Percentiles rank a stretch among this genome's conserved stretches.
phyloP scores from a whole-genome alignment of 768 basidiomycete species.

The Terana coerulea region DNA sequence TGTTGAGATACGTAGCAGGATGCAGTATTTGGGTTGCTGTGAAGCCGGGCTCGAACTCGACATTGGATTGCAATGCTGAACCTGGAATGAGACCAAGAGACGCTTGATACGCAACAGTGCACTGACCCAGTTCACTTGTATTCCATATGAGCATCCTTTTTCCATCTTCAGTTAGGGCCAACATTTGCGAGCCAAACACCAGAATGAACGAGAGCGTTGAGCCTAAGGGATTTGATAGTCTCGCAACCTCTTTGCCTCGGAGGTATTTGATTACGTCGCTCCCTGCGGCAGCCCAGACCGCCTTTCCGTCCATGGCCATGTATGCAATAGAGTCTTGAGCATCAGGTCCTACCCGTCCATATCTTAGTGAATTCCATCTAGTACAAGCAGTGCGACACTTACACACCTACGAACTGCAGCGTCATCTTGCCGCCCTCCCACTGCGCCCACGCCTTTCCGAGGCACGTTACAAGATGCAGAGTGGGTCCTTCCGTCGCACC shows the following conservation, averaged over 20 bases:
- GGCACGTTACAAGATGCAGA: conserved; percentile 79
- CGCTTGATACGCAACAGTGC: background rate
- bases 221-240: conserved; percentile 63
- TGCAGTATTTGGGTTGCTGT: conserved; percentile 85
- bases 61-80: conserved; percentile 57
- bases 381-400: conserved; percentile 1
- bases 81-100: conserved; percentile 1
- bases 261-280: conserved; percentile 68
- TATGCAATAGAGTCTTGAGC: conserved; percentile 66
- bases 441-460: conserved; percentile 89
- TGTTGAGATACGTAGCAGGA: conserved; percentile 96
- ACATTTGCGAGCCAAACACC: conserved; percentile 77
- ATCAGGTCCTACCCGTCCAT: conserved; percentile 66
- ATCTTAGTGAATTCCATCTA: background rate
- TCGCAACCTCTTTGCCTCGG: conserved; percentile 80
- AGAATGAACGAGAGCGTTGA: conserved; percentile 58
- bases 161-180: conserved; percentile 80
- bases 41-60: conserved; percentile 81
- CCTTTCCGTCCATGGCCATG: conserved; percentile 80
- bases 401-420: conserved; percentile 89
- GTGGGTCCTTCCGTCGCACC: conserved; percentile 81
- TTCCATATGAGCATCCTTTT: conserved; percentile 77
- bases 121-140: conserved; percentile 53
- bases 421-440: conserved; percentile 96
- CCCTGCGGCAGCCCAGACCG: conserved; percentile 79